Evolutionary conservation across 495 filamentous ascomycete genomes (phyloP).

Genomic region (Penicillium flavigenum): DNA sequence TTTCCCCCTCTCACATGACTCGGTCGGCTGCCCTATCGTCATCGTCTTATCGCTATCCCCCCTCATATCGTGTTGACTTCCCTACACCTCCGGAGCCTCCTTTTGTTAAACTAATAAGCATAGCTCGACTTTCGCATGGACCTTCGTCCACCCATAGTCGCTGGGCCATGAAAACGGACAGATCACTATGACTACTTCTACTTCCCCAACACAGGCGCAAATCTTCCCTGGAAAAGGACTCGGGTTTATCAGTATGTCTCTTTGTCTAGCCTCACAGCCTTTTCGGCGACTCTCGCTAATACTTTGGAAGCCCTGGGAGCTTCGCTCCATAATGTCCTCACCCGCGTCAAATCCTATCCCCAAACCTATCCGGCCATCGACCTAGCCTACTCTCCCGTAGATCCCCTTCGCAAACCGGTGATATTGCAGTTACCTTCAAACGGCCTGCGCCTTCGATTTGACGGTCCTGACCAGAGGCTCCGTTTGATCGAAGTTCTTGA

Average conservation of each 20-base stretch:
- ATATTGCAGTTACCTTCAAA: slow-evolving; percentile 74
- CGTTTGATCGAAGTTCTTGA: slow-evolving; percentile 88
- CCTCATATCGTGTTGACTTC: slow-evolving; percentile 4
- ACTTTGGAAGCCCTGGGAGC: slow-evolving; percentile 68
- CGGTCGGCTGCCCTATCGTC: slow-evolving; percentile 18
- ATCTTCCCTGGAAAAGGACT: slow-evolving; percentile 74
- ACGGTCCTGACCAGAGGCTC: slow-evolving; percentile 87
- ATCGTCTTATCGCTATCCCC: slow-evolving; percentile 17
- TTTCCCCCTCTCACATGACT: slow-evolving; percentile 39
- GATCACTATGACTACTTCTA: slow-evolving; percentile 45
- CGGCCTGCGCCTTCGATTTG: slow-evolving; percentile 86
- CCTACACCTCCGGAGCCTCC: neutral
- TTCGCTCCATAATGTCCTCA: slow-evolving; percentile 85
- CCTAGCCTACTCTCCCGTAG: slow-evolving; percentile 65
- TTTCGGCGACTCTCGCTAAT: slow-evolving; percentile 25
- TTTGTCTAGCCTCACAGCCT: slow-evolving; percentile 3
- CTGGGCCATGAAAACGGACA: slow-evolving; percentile 17
- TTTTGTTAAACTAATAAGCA: neutral
- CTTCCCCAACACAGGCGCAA: slow-evolving; percentile 53
- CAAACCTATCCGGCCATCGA: slow-evolving; percentile 79
- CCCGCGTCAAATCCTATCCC: slow-evolving; percentile 79
- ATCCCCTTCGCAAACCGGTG: slow-evolving; percentile 72
- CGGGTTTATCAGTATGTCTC: slow-evolving; percentile 69
- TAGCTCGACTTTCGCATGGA: slow-evolving; percentile 1
- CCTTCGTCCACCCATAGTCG: neutral